These are phyloP conservation scores for Eurotiales sp. DNA, from an alignment of 2,329 filamentous ascomycete genomes.

Conservation along the genomic window DNA sequence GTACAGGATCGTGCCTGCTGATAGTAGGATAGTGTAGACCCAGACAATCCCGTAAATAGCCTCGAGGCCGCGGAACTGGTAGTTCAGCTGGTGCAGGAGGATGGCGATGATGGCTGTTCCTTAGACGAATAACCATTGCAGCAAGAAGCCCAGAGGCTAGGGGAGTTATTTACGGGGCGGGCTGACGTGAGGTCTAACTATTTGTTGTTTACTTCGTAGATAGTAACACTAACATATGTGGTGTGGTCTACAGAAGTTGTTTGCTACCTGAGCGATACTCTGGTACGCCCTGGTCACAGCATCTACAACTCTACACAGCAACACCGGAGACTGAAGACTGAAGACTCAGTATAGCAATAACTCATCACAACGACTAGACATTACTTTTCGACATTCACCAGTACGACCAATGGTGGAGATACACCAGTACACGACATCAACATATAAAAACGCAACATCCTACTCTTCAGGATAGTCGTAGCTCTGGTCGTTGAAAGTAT, in stretches of 20 bases:
- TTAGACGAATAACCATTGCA: slow-evolving; percentile 38
- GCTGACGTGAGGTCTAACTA: neutral
- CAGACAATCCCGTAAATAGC: slow-evolving; percentile 38
- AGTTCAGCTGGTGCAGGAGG: slow-evolving; percentile 35
- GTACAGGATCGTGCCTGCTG: slow-evolving; percentile 28
- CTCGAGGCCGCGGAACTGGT: slow-evolving; percentile 38
- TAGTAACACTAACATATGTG: no score
- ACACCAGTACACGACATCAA: neutral
- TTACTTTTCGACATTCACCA: neutral
- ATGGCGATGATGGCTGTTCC: slow-evolving; percentile 36
- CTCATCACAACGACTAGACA: no score
- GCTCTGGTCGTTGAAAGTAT: neutral
- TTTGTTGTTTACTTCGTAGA: neutral
- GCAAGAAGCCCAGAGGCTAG: slow-evolving; percentile 31
- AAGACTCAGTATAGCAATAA: no score
- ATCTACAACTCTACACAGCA: no score
- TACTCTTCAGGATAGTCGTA: neutral
- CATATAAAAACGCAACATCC: neutral
- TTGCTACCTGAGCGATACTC: no score
- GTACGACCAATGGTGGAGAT: neutral
- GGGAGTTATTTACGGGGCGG: neutral
- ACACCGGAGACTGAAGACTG: no score
- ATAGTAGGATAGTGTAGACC: slow-evolving; percentile 35
- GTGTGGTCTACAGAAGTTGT: no score
- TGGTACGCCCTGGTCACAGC: no score